Evolutionary conservation across 768 basidiomycete genomes (phyloP).

Genomic region (Porpolomopsis calyptriformis): DNA sequence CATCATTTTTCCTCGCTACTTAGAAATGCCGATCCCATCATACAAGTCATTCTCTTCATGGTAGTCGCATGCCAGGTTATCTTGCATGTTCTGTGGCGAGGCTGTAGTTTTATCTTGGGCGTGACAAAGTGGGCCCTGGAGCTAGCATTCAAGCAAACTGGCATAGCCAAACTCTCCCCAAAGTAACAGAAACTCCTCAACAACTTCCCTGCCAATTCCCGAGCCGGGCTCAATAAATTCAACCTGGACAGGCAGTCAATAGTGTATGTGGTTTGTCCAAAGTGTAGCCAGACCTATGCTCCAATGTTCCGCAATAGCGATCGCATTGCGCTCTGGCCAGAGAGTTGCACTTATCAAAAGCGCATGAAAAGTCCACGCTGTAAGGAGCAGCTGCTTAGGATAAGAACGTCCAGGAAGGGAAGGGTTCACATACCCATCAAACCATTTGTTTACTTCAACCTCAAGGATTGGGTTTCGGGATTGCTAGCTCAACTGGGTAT

Average conservation of each 20-base stretch:
- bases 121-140: neutral
- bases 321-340: neutral
- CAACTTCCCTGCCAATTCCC: neutral
- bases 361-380: neutral
- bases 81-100: neutral
- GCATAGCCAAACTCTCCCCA: neutral
- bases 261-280: constrained; percentile 3
- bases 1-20: neutral
- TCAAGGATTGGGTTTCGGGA: constrained; percentile 21
- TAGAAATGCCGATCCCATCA: neutral
- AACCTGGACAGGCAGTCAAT: neutral
- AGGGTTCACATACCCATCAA: constrained; percentile 12
- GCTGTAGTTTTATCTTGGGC: constrained; percentile 1
- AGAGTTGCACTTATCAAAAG: neutral
- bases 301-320: neutral
- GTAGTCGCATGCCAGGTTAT: constrained; percentile 3
- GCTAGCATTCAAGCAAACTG: neutral
- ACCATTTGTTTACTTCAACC: constrained; percentile 15
- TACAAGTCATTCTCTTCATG: constrained; percentile 5
- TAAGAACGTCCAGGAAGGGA: neutral
- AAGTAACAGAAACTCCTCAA: neutral
- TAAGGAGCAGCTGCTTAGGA: neutral
- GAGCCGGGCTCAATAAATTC: neutral
- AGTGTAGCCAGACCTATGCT: neutral
- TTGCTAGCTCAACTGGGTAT: constrained; percentile 16